Evolutionary conservation across 768 basidiomycete genomes (phyloP), one percentile per base, ranked within the genome.

Genomic region (Pulveroboletus sp.): DNA sequence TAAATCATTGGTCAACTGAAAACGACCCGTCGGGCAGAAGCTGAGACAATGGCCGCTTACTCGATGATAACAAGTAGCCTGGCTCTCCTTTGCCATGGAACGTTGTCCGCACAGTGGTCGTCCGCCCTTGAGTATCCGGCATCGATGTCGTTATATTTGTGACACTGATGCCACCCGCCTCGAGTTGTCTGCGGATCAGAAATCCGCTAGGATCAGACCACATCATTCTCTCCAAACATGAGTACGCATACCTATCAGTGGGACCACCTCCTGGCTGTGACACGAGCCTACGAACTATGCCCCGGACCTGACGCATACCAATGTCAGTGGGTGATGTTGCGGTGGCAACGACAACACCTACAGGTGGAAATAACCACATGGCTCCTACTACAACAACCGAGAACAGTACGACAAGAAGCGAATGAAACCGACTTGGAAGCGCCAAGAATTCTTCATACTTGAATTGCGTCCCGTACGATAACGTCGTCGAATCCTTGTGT

Each of bases 11-110:
- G 33, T 47, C 32, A 55, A 48, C n/a, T 15, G 24, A 40, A 46
- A 24, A 36, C 18, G 24, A 13, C 18, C 32, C 27, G 10, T 15
- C 5, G n/a, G n/a, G 26, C 11, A 32, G 9, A 33, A 46, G 14
- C 13, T 2, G 32, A 40, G 31, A 21, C 24, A 27, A 43, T 14
- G 33, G 35, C 36, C 13, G 41, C 54, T 44, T 13, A 49, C 56
- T 45, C 15, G 54, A 55, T 26, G 53, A 33, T 27, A 55, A 38
- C 18, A 54, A 60, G 66, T 89, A 90, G 5, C 89, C 86, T 7
- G 92, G 88, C 61, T 93, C 92, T 8, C 89, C 89, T 31, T 79
- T 69, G 1, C 81, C 85, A 42, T 72, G 76, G 54, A 91, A 72
- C 5, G 73, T 75, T 6, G 81, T 82, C 59, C 84, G 77, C 26